Base-by-base conservation (phyloP, 2,329 filamentous ascomycete species). In the Zymoseptoria brevis region DNA sequence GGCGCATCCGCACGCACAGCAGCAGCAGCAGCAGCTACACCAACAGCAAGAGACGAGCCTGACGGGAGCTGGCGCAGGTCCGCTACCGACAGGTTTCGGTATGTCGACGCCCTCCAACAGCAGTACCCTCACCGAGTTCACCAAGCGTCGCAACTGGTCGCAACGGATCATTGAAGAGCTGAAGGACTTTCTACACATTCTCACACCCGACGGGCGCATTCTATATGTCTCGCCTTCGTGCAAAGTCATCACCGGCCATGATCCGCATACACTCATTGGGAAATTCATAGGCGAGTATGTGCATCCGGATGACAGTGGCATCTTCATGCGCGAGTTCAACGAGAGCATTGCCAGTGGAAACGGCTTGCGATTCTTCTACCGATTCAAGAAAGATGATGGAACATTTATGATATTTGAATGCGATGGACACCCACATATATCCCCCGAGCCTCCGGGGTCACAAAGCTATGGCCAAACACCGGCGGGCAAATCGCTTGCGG, bases 371-470 rank as follows among this genome's bases (percentile, higher is more conserved):
- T 85, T 96, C 73, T 96, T 95, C 77, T 94, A 95, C 72, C 86
- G 93, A 54, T 85, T 96, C 71, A 83, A 81, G 70, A 89, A 86
- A 73, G 84, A 85, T 65, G 89, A 94, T 70, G 86, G 84, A 21
- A 80, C 79, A 1, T 95, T 87, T 71, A 80, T 81, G 63, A 89
- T 96, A 57, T 90, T 97, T 71, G 93, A 97, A 75, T 87, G 89
- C n/a, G 86, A 93, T 66, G 93, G 93, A 54, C 93, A 96, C 71
- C 89, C 91, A 11, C 93, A 97, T 75, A 86, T 96, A 62, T 87
- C 87, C 41, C 84, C 82, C 19, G 85, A 89, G 64, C 81, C 81
- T 61, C 83, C 83, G 62, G 61, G 60, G 8, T 48, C 61, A 41
- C 54, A 57, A 21, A 55, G 57, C 3, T 66, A 66, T 52, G 66